Percentiles rank a stretch among this genome's conserved stretches.
Evolutionary conservation across 495 filamentous ascomycete genomes (phyloP).

Genomic region (Trichodelitschia bisporula): DNA sequence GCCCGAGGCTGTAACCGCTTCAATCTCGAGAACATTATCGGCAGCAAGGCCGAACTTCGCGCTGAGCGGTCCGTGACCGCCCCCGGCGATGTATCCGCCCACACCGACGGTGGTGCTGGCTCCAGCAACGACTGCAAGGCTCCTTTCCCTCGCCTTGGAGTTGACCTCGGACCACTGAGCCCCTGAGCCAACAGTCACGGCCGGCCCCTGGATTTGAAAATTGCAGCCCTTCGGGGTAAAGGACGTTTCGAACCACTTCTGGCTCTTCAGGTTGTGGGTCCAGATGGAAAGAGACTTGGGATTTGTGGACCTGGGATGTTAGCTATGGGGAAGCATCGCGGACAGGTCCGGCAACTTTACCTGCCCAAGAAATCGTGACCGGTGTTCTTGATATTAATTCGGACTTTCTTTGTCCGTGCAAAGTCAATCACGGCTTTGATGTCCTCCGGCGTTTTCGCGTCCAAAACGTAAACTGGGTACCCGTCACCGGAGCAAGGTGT

Average conservation of each 20-base stretch:
- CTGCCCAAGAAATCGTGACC: constrained; percentile 12
- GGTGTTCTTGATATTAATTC: constrained; percentile 10
- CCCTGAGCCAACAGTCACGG: neutral
- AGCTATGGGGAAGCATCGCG: no score
- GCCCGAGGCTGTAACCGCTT: neutral
- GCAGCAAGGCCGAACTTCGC: neutral
- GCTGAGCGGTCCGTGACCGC: neutral
- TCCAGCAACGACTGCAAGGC: neutral
- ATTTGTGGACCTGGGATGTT: no score
- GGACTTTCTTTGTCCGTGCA: constrained; percentile 7
- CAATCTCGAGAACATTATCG: neutral
- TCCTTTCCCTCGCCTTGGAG: neutral
- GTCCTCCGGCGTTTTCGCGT: neutral
- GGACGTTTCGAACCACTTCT: no score
- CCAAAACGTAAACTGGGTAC: constrained; percentile 1
- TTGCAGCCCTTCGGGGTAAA: neutral
- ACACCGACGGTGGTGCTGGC: constrained; percentile 1
- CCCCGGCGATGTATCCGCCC: constrained; percentile 1
- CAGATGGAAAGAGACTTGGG: constrained; percentile 1
- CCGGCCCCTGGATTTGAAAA: no score
- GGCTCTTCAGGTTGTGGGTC: neutral
- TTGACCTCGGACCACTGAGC: neutral
- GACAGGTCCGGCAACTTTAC: no score
- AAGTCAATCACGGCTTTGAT: constrained; percentile 5
- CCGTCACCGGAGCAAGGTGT: neutral